Conservation (phyloP, 176 grass and related monocot genomes). For the Stipa capillata region DNA sequence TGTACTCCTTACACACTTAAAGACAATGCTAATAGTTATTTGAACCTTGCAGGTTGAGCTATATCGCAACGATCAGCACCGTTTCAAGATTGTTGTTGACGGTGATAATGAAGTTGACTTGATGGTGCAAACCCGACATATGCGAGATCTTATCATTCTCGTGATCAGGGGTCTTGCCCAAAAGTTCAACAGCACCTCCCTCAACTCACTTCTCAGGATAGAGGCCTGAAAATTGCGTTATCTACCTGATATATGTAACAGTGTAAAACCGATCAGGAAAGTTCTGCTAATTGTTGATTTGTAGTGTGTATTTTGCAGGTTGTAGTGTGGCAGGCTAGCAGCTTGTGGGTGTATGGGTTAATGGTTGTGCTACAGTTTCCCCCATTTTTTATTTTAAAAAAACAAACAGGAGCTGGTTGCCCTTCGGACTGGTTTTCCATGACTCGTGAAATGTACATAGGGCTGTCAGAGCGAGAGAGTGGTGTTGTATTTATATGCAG, state of each 20-base stretch:
- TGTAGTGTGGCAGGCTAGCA: constrained; percentile 13
- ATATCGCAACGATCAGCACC: constrained; percentile 73
- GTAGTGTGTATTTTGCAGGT: constrained; percentile 31
- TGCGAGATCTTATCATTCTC: constrained; percentile 68
- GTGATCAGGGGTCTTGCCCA: constrained; percentile 84
- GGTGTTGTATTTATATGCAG: constrained; percentile 17
- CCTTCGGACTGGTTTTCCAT: neutral
- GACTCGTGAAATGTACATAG: constrained; percentile 34
- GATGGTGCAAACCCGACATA: constrained; percentile 79
- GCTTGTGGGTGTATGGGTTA: constrained; percentile 7
- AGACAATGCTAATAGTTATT: constrained; percentile 5
- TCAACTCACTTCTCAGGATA: constrained; percentile 84
- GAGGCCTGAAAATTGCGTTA: constrained; percentile 59
- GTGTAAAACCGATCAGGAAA: neutral
- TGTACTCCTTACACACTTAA: no score
- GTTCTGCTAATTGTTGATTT: constrained; percentile 14
- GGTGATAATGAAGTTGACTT: constrained; percentile 64
- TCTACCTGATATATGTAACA: neutral
- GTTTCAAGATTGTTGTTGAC: constrained; percentile 90
- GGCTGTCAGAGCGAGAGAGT: neutral
- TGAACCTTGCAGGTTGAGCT: constrained; percentile 67
- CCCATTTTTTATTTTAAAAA: neutral
- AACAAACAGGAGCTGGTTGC: constrained; percentile 4
- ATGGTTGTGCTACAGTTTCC: neutral
- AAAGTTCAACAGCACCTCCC: constrained; percentile 94